phyloP scores from a whole-genome alignment of 2,329 filamentous ascomycete species.

The Metarhizium humberi region DNA sequence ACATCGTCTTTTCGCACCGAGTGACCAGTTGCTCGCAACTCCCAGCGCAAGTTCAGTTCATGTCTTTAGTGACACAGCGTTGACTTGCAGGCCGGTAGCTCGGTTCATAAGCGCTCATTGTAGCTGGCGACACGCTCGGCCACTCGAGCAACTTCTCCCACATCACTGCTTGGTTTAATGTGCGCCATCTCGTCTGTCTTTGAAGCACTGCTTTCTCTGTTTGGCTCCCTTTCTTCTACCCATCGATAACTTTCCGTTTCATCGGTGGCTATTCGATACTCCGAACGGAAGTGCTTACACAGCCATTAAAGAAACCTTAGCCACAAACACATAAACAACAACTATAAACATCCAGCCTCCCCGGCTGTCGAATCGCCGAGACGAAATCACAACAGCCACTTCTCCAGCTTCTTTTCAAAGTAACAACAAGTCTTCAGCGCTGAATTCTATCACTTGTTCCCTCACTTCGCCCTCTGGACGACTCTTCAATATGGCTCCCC shows the following conservation, averaged over 20 bases:
- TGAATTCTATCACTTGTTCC: conserved; percentile 1
- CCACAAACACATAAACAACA: neutral
- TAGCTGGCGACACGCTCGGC: neutral
- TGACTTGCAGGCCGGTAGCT: neutral
- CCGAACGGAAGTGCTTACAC: neutral
- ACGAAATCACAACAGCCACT: neutral
- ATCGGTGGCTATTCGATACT: neutral
- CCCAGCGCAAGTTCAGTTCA: neutral
- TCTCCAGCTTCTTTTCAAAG: neutral
- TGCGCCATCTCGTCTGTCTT: neutral
- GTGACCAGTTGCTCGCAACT: neutral
- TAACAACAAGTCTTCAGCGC: conserved; percentile 1
- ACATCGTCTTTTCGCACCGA: neutral
- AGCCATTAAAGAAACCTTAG: neutral
- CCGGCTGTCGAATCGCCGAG: neutral
- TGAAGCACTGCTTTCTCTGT: neutral
- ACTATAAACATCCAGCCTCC: neutral
- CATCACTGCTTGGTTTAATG: neutral
- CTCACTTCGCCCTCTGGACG: neutral
- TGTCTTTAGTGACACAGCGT: neutral
- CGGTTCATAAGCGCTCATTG: neutral
- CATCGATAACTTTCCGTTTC: neutral
- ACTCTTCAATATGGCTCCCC: conserved; percentile 22
- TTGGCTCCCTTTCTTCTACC: neutral
- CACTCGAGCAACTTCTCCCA: neutral